These are phyloP conservation scores for Juglanconis juglandina DNA, from an alignment of 2,329 filamentous ascomycete species.

Conservation along the genomic window DNA sequence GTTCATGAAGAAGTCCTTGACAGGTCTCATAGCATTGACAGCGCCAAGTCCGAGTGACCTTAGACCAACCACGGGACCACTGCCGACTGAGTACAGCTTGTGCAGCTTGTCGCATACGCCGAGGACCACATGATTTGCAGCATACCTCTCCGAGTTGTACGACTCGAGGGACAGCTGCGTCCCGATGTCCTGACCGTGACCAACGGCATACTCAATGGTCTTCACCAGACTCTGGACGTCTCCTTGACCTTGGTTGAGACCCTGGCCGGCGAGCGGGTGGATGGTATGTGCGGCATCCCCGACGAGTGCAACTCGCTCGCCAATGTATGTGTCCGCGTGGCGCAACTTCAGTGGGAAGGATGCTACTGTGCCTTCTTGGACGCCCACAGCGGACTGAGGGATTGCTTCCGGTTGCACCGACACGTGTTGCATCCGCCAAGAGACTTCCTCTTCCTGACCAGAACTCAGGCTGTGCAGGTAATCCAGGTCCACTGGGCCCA, in stretches of 20 bases:
- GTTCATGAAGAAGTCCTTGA: slow-evolving; percentile 87
- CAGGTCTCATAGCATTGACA: slow-evolving; percentile 68
- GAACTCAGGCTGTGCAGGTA: slow-evolving; percentile 69
- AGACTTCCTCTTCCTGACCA: slow-evolving; percentile 69
- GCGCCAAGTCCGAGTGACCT: slow-evolving; percentile 73
- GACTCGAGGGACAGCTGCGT: slow-evolving; percentile 72
- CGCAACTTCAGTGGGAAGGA: slow-evolving; percentile 89
- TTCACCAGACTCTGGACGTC: slow-evolving; percentile 78
- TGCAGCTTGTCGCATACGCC: slow-evolving; percentile 87
- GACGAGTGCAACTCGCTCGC: slow-evolving; percentile 84
- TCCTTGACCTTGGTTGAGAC: slow-evolving; percentile 87
- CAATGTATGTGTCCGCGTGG: slow-evolving; percentile 90
- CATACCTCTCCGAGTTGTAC: slow-evolving; percentile 79
- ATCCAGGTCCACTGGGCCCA: slow-evolving; percentile 72
- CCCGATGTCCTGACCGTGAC: slow-evolving; percentile 85
- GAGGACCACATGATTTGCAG: slow-evolving; percentile 73
- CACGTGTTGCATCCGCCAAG: slow-evolving; percentile 79
- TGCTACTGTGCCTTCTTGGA: slow-evolving; percentile 78
- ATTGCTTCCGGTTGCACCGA: slow-evolving; percentile 48
- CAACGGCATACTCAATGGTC: slow-evolving; percentile 72
- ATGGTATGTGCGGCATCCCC: slow-evolving; percentile 95
- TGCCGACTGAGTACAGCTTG: slow-evolving; percentile 80
- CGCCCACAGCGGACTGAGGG: slow-evolving; percentile 63
- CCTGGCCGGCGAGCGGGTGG: slow-evolving; percentile 91
- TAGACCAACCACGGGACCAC: slow-evolving; percentile 74